A percentile compares a stretch with the other conserved stretches of the same genome.
phyloP scores from a whole-genome alignment of 2,329 filamentous ascomycete species.

The Magnaporthiopsis poae region DNA sequence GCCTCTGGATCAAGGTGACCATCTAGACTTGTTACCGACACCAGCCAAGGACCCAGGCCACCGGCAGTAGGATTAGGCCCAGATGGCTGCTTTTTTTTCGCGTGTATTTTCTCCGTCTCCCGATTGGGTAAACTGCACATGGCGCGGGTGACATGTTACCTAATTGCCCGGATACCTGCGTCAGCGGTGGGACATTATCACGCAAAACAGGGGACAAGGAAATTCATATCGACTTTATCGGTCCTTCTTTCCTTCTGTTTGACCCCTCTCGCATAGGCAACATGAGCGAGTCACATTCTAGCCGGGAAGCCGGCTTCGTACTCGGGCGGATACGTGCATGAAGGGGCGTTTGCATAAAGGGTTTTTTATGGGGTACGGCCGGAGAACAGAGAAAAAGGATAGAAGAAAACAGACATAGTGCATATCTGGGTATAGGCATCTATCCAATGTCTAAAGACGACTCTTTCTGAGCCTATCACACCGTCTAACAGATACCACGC shows the following conservation, averaged over 20 bases:
- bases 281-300: neutral
- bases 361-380: neutral
- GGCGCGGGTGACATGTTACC: neutral
- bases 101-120: neutral
- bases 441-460: neutral
- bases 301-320: neutral
- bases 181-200: neutral
- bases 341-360: neutral
- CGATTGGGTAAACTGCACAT: neutral
- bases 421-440: neutral
- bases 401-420: neutral
- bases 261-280: neutral
- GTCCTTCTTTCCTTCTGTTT: neutral
- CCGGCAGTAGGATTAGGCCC: neutral
- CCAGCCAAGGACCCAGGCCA: neutral
- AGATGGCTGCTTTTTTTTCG: neutral
- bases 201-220: no score
- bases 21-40: no score
- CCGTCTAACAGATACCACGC: no score
- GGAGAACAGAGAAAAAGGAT: neutral
- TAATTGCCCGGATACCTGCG: no score
- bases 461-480: no score
- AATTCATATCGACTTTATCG: neutral
- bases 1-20: neutral
- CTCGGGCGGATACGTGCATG: neutral